phyloP scores from a whole-genome alignment of 208 protist species.

The Acanthamoeba sp. region DNA sequence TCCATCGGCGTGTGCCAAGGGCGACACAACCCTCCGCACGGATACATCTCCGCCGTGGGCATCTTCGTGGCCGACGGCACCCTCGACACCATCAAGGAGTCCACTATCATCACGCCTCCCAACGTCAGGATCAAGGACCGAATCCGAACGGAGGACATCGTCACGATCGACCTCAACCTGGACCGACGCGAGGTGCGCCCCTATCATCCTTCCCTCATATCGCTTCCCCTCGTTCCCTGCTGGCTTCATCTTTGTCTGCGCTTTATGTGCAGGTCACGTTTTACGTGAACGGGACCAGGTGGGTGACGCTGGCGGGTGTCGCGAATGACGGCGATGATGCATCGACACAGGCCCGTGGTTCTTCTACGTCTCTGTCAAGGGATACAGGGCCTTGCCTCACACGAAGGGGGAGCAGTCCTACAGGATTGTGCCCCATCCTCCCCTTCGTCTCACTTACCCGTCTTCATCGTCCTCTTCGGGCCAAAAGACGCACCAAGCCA shows the following conservation, averaged over 20 bases:
- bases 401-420: background rate
- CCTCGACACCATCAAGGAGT: background rate
- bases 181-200: background rate
- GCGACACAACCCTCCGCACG: background rate
- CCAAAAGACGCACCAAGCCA: background rate
- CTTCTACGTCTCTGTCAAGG: slow-evolving; percentile 40
- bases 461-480: background rate
- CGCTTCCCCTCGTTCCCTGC: no score
- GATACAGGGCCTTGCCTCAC: background rate
- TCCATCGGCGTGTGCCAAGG: slow-evolving; percentile 13
- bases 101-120: background rate
- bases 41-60: background rate
- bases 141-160: background rate
- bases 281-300: slow-evolving; percentile 4
- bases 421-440: background rate
- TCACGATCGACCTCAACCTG: slow-evolving; percentile 5
- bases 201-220: background rate
- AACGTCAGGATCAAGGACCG: background rate
- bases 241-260: no score
- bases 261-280: background rate
- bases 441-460: background rate
- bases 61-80: slow-evolving; percentile 19
- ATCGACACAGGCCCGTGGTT: background rate
- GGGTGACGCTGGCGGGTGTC: background rate
- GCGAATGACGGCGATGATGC: background rate